phyloP scores from a whole-genome alignment of 2,329 filamentous ascomycete genomes.

The Aureobasidium pullulans region DNA sequence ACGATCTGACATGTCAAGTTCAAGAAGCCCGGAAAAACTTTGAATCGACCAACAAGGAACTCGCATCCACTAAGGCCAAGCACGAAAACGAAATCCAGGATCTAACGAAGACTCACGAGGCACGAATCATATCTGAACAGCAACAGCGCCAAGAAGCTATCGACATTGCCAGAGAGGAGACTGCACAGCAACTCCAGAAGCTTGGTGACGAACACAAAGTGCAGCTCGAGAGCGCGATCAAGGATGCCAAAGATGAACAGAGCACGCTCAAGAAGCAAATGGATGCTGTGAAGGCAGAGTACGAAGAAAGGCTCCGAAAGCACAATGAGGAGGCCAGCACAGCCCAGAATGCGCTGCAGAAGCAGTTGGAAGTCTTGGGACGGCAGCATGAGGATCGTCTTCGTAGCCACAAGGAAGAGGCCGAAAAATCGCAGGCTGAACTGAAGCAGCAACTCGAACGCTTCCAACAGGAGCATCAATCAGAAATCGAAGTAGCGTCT shows the following conservation, averaged over 20 bases:
- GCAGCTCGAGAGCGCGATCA: not conserved
- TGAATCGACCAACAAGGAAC: not conserved
- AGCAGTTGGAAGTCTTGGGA: constrained; percentile 1
- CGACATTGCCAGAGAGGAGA: not conserved
- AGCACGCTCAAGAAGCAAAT: constrained; percentile 8
- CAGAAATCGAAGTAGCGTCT: constrained; percentile 6
- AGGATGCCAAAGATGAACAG: not conserved
- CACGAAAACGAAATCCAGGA: constrained; percentile 8
- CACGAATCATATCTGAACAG: not conserved
- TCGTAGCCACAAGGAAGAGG: constrained; percentile 13
- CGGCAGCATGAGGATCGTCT: constrained; percentile 15
- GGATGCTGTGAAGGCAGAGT: constrained; percentile 12
- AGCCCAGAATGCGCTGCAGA: not conserved
- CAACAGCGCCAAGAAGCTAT: constrained; percentile 3
- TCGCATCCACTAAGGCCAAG: not conserved
- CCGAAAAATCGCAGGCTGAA: not conserved
- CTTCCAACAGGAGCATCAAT: not conserved
- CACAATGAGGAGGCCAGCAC: constrained; percentile 11
- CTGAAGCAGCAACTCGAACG: not conserved
- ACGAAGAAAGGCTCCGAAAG: constrained; percentile 9
- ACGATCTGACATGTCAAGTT: not conserved
- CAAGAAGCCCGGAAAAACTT: not conserved
- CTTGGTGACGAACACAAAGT: not conserved
- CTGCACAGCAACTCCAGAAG: not conserved
- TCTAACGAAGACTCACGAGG: not conserved